A percentile compares a stretch with the other conserved stretches of the same genome.
Conservation (phyloP, 1,139 yeast species). For the Nakaseomyces uthaithaninus region DNA sequence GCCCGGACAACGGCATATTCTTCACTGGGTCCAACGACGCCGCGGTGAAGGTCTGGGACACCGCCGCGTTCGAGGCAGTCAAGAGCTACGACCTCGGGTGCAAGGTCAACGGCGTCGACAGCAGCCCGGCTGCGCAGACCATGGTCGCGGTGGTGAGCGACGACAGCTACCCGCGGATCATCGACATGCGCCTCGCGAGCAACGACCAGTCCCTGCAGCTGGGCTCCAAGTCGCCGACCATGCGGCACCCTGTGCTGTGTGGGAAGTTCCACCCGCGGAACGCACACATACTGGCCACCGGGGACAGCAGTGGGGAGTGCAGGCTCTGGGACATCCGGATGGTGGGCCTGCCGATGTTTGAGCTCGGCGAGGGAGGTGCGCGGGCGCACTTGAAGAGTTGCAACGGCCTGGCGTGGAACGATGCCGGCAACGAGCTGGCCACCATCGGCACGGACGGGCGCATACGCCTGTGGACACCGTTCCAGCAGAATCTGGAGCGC, state of each 20-base stretch:
- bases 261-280: constrained; percentile 65
- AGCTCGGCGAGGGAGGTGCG: background rate
- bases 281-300: constrained; percentile 53
- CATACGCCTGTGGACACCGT: constrained; percentile 23
- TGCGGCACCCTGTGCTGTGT: constrained; percentile 58
- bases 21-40: constrained; percentile 75
- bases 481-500: constrained; percentile 4
- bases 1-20: constrained; percentile 79
- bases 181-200: constrained; percentile 48
- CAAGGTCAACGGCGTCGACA: constrained; percentile 51
- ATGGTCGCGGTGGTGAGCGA: constrained; percentile 66
- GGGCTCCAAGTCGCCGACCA: constrained; percentile 36
- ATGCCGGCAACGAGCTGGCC: constrained; percentile 17
- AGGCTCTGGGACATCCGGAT: constrained; percentile 34
- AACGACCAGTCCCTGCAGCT: constrained; percentile 17
- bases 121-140: constrained; percentile 44
- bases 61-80: constrained; percentile 53
- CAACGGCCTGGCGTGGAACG: constrained; percentile 24
- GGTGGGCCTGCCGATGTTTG: constrained; percentile 14
- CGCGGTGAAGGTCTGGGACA: constrained; percentile 74
- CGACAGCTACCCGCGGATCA: constrained; percentile 57
- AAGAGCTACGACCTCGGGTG: constrained; percentile 50
- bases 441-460: constrained; percentile 26
- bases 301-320: constrained; percentile 60
- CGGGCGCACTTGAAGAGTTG: constrained; percentile 22